Evolutionary conservation across 768 basidiomycete species (phyloP), one percentile per base, ranked within the genome.

Genomic region (Mrakia gelida): DNA sequence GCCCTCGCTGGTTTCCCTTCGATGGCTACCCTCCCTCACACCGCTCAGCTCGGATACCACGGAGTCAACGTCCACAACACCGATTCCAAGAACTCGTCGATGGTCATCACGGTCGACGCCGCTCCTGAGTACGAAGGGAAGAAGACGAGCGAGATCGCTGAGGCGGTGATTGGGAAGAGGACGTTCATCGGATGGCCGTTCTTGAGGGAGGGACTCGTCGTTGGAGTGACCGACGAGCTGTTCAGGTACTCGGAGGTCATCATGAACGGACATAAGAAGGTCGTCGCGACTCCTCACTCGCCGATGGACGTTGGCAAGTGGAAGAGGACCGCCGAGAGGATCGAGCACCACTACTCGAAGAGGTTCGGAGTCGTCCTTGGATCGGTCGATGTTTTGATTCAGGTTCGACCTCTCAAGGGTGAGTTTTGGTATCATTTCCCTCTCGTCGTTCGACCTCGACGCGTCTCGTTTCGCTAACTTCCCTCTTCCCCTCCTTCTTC

Each of bases 1-100:
- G 93, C 95, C 9, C 87, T 98, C 9, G 94, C 97, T 0, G 97
- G 97, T 15, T 99, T 99, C 88, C 96, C 97, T 0, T 96, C 97
- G 1, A 88, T 98, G 43, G 89, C 95, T 79, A 97, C 95, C 0
- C 87, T 98, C 11, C 92, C 92, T 0, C 88, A 94, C 82, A 89
- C 88, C 0, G 90, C 91, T 16, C 85, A 87, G 32, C 87, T 98
- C 32, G 94, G 91, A 23, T 88, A 89, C 84, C 96, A 98, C 82
- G 90, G 91, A 30, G 95, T 98, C 81, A 97, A 95, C 82, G 91
- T 98, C 18, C 96, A 98, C 84, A 93, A 93, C 75, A 86, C 90
- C 0, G 95, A 97, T 83, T 93, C 90, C 80, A 88, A 91, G 54
- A 96, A 96, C 86, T 93, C 95, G 85, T 95, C 93, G 2, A 95